These are phyloP conservation scores for Bolboschoenus planiculmis DNA, from an alignment of 176 grass and related monocot species.

Conservation along the genomic window DNA sequence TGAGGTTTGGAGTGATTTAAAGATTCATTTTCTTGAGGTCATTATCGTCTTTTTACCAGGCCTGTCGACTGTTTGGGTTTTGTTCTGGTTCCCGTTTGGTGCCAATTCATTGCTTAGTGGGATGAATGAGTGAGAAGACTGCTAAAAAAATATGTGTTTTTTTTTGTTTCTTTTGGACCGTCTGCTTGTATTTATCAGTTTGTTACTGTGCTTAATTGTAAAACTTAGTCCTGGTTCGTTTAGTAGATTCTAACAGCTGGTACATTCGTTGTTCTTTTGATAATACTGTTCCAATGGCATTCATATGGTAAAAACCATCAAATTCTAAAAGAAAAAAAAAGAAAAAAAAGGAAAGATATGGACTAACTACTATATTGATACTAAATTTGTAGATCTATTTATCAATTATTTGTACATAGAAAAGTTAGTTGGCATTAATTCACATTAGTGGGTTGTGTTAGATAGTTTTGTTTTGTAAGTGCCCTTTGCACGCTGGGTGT, in stretches of 20 bases:
- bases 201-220: not conserved
- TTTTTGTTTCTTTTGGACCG: not conserved
- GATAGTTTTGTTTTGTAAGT: not conserved
- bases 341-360: not conserved
- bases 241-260: not conserved
- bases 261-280: not conserved
- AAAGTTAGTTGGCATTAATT: not conserved
- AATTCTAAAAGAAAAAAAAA: not conserved
- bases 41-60: slow-evolving; percentile 12
- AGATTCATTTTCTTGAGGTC: not conserved
- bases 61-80: not conserved
- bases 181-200: not conserved
- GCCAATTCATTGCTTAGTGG: not conserved
- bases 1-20: not conserved
- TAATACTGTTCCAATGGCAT: not conserved
- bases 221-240: not conserved
- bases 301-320: not conserved
- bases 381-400: not conserved
- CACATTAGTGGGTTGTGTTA: not conserved
- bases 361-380: not conserved
- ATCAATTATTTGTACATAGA: not conserved
- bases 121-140: slow-evolving; percentile 15
- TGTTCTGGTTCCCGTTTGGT: not conserved
- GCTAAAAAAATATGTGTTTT: slow-evolving; percentile 12
- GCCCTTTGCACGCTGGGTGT: not conserved